Evolutionary conservation across 768 basidiomycete genomes (phyloP), one percentile per base, ranked within the genome.

Genomic region (Erythrobasidium yunnanense): DNA sequence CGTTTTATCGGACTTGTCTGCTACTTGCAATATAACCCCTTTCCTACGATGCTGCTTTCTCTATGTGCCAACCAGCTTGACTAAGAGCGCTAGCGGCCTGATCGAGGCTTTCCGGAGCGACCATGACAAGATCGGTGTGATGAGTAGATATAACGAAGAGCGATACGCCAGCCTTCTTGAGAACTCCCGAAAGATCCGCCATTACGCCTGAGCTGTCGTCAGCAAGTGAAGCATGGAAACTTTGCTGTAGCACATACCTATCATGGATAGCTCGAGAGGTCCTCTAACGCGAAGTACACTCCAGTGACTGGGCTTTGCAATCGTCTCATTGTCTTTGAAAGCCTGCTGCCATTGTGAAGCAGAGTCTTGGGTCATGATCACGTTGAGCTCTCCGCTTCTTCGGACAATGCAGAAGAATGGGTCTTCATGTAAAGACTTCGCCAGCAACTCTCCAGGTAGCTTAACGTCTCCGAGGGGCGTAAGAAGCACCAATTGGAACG

Each of bases 101-200:
- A 8, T 53, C 65, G 30, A 33, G 11, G 23, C 67, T 51, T 33
- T 49, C 52, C 58, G 42, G 55, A 17, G 66, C 54, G 53, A 69
- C 53, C 25, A 71, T 60, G 8, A 71, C 63, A 34, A 70, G 70
- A 51, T 71, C 71, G 4, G 71, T 71, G 27, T 68, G 51, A 54
- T 42, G 69, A n/a, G 71, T 71, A 1, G 66, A 67, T 20, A 55
- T 53, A 6, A 69, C 71, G 42, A 71, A 71, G 30, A 71, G 55
- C 1, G 71, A 65, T 1, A 71, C 66, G 1, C 29, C 22, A 1
- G 67, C 71, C 1, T 55, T 42, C 30, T 55, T 57, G 27, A 71
- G 56, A 17, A 68, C 58, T n/a, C 30, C 20, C 5, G 65, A 49
- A 30, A 71, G 52, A 13, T 49, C 35, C 13, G 32, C 32, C 45